A percentile compares a stretch with the other conserved stretches of the same genome.
These are phyloP conservation scores for Ogataea saltuana DNA, from an alignment of 805 yeast species.

Conservation along the genomic window DNA sequence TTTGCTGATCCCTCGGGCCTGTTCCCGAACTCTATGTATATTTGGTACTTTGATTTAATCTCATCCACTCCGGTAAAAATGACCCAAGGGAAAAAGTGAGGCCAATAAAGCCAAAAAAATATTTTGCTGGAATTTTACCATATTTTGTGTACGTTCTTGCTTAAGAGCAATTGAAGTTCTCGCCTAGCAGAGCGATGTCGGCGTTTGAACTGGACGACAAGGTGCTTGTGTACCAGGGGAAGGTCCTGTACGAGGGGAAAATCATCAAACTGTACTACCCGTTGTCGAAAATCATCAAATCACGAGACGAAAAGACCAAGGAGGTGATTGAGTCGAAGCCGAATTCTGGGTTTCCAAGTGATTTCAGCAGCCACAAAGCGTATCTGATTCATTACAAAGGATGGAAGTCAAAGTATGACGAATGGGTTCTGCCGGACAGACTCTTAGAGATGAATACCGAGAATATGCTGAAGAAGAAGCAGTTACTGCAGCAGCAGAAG, in stretches of 20 bases:
- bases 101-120: too few relatives aligned
- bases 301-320: conserved; percentile 32
- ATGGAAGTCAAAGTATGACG: conserved; percentile 96
- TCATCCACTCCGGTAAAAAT: not conserved
- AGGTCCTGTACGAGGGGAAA: conserved; percentile 85
- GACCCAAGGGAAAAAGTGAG: too few relatives aligned
- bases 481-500: conserved; percentile 15
- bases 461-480: conserved; percentile 59
- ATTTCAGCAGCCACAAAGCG: conserved; percentile 17
- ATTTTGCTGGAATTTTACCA: too few relatives aligned
- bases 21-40: not conserved
- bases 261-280: conserved; percentile 65
- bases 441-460: conserved; percentile 69
- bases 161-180: not conserved
- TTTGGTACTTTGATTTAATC: not conserved
- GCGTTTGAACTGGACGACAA: conserved; percentile 26
- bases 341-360: conserved; percentile 26
- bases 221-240: conserved; percentile 88
- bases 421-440: conserved; percentile 80
- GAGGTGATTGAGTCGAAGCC: conserved; percentile 38
- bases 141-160: not conserved
- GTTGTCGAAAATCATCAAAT: conserved; percentile 40
- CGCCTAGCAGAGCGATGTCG: conserved; percentile 10
- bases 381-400: conserved; percentile 89
- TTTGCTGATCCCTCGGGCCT: not conserved